These are phyloP conservation scores for Wallacemonas sp. DNA, from an alignment of 208 protist genomes.

Conservation along the genomic window DNA sequence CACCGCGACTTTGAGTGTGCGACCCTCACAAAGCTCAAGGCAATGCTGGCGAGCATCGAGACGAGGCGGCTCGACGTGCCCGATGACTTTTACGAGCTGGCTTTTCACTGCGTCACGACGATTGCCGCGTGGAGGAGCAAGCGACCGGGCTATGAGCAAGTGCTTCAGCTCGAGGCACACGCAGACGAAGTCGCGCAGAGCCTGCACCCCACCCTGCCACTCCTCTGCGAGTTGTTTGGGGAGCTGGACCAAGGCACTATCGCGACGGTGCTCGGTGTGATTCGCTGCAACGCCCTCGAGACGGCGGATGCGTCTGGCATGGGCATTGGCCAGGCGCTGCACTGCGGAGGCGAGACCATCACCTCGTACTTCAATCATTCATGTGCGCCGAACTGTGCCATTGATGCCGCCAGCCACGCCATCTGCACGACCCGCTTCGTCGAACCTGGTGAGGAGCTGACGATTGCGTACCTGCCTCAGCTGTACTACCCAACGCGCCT, in stretches of 20 bases:
- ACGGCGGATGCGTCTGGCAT: constrained; percentile 59
- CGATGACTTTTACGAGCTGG: constrained; percentile 67
- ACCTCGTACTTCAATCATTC: constrained; percentile 87
- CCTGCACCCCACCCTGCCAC: constrained; percentile 44
- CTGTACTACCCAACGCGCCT: constrained; percentile 79
- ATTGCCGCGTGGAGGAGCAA: constrained; percentile 36
- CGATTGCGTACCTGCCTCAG: constrained; percentile 85
- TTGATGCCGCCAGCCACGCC: constrained; percentile 32
- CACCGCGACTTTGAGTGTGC: constrained; percentile 75
- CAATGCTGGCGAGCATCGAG: constrained; percentile 45
- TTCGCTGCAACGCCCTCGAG: constrained; percentile 84
- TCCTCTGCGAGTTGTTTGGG: constrained; percentile 49
- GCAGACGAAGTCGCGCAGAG: constrained; percentile 55
- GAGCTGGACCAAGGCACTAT: constrained; percentile 29
- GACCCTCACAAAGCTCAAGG: constrained; percentile 41
- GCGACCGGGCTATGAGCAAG: constrained; percentile 36
- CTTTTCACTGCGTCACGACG: constrained; percentile 78
- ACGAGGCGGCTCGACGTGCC: constrained; percentile 38
- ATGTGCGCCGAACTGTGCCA: constrained; percentile 80
- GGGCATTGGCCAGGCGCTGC: constrained; percentile 75
- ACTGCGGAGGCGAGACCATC: constrained; percentile 33
- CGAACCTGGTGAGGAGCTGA: constrained; percentile 65
- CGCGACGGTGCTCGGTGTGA: constrained; percentile 53
- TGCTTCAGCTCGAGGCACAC: constrained; percentile 59
- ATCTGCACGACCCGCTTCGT: constrained; percentile 73